A percentile compares a stretch with the other conserved stretches of the same genome.
These are phyloP conservation scores for Dissophora ornata DNA, from an alignment of 192 early-diverging fungal genomes.

Conservation along the genomic window DNA sequence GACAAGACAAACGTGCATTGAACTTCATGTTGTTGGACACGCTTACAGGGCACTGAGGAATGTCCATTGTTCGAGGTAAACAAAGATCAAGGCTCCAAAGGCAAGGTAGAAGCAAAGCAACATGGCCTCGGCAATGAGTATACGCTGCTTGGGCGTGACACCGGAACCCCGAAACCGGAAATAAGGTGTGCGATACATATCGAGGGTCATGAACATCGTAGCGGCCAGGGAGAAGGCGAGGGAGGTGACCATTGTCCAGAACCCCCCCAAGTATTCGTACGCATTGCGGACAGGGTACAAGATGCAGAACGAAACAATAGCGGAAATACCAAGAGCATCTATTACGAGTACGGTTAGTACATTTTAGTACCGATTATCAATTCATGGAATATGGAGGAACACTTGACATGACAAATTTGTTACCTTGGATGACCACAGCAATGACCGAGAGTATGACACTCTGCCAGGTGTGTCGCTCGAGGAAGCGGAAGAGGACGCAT, in stretches of 20 bases:
- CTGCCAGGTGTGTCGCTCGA: constrained; percentile 25
- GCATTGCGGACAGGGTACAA: constrained; percentile 23
- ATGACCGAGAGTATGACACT: constrained; percentile 23
- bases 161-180: constrained; percentile 36
- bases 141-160: constrained; percentile 43
- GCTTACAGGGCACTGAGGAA: constrained; percentile 34
- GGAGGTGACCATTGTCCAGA: constrained; percentile 41
- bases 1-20: background rate
- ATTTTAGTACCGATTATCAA: constrained; percentile 16
- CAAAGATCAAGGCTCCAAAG: constrained; percentile 33
- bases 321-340: constrained; percentile 32
- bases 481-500: constrained; percentile 35
- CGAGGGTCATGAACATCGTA: constrained; percentile 32
- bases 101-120: constrained; percentile 40
- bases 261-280: constrained; percentile 33
- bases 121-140: constrained; percentile 43
- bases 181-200: constrained; percentile 32
- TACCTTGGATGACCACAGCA: constrained; percentile 33
- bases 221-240: constrained; percentile 26
- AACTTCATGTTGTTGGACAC: background rate
- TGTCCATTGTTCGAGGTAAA: constrained; percentile 33
- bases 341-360: background rate
- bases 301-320: constrained; percentile 30
- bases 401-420: too few relatives aligned
- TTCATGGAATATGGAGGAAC: too few relatives aligned